These are phyloP conservation scores for Cucurbita moschata DNA, from an alignment of 306 rosid genomes.

Conservation along the genomic window DNA sequence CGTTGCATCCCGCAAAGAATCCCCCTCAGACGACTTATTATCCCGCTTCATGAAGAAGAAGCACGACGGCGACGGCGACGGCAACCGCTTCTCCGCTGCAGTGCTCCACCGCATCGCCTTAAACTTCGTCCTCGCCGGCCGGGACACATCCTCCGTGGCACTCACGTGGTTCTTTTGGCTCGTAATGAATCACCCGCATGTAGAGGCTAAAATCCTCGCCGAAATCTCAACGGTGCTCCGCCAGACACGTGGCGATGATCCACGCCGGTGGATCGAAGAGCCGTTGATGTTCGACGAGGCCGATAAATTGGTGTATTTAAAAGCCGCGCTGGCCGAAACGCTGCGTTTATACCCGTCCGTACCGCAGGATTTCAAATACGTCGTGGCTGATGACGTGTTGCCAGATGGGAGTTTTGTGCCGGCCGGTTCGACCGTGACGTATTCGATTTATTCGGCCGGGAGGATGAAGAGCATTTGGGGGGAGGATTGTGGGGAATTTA, in stretches of 20 bases:
- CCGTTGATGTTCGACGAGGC: constrained; percentile 70
- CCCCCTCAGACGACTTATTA: constrained; percentile 65
- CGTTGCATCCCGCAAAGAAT: constrained; percentile 32
- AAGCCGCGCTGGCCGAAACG: constrained; percentile 74
- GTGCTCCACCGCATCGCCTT: constrained; percentile 61
- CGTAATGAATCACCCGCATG: constrained; percentile 45
- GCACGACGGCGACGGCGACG: constrained; percentile 44
- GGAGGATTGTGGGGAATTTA: constrained; percentile 80
- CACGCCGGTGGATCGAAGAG: constrained; percentile 42
- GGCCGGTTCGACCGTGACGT: constrained; percentile 86
- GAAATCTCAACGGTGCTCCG: constrained; percentile 36
- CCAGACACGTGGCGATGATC: constrained; percentile 42
- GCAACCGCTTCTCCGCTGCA: constrained; percentile 23
- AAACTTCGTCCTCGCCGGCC: constrained; percentile 89
- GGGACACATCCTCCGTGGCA: constrained; percentile 93
- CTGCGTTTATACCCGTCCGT: constrained; percentile 79
- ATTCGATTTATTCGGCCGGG: constrained; percentile 78
- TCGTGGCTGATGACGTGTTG: constrained; percentile 46
- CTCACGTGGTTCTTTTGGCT: constrained; percentile 96
- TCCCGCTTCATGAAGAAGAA: constrained; percentile 72
- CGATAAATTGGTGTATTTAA: constrained; percentile 52
- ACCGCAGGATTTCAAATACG: constrained; percentile 73
- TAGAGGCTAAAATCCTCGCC: constrained; percentile 43
- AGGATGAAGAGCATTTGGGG: constrained; percentile 93
- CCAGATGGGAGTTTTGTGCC: constrained; percentile 80